Conservation (phyloP, 2,329 filamentous ascomycete genomes). For the Neodidymelliopsis sp. region DNA sequence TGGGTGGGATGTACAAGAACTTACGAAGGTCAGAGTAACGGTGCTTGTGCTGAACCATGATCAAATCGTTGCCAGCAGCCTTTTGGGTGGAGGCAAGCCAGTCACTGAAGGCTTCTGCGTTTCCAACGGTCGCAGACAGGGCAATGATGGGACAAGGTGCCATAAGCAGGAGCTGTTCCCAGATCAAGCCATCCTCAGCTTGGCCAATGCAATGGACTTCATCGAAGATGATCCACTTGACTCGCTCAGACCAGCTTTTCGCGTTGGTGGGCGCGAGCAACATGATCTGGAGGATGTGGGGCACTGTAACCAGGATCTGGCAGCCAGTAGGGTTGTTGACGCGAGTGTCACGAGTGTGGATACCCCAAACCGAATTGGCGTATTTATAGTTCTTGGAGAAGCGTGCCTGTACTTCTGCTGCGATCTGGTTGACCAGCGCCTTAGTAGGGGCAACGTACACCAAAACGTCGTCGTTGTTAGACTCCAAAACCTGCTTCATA, state of each 20-base stretch:
- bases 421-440: conserved; percentile 83
- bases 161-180: conserved; percentile 78
- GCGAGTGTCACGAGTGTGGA: conserved; percentile 77
- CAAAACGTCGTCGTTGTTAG: conserved; percentile 72
- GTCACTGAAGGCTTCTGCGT: conserved; percentile 71
- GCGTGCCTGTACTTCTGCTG: conserved; percentile 76
- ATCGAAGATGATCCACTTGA: conserved; percentile 82
- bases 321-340: conserved; percentile 77
- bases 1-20: conserved; percentile 67
- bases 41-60: conserved; percentile 72
- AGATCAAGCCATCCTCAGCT: conserved; percentile 76
- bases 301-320: conserved; percentile 79
- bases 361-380: conserved; percentile 75
- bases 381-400: conserved; percentile 72
- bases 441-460: conserved; percentile 85
- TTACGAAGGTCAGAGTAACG: conserved; percentile 82
- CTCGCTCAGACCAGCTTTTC: conserved; percentile 70
- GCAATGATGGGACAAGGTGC: conserved; percentile 81
- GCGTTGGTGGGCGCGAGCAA: conserved; percentile 70
- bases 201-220: conserved; percentile 84
- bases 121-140: conserved; percentile 80
- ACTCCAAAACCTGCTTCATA: conserved; percentile 77
- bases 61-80: conserved; percentile 67
- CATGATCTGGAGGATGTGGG: conserved; percentile 82
- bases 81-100: conserved; percentile 73